Evolutionary conservation across 768 basidiomycete genomes (phyloP).

Genomic region (Infundibulicybe gibba): DNA sequence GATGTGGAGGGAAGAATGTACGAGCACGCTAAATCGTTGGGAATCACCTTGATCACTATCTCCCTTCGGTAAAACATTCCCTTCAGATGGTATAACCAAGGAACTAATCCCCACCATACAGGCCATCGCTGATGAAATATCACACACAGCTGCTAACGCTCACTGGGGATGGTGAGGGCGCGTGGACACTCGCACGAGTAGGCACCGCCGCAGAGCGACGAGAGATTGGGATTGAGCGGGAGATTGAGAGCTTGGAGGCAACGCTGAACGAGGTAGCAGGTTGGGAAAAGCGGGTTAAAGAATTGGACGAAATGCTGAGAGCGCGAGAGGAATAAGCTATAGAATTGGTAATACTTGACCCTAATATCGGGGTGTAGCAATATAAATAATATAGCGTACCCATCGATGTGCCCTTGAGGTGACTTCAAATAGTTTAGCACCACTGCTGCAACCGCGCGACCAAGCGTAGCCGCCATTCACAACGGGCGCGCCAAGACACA

Average conservation of each 20-base stretch:
- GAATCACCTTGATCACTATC: constrained; percentile 91
- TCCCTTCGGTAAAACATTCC: constrained; percentile 59
- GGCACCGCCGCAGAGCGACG: constrained; percentile 66
- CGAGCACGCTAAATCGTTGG: constrained; percentile 83
- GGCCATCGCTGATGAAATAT: constrained; percentile 85
- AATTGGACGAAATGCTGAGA: constrained; percentile 55
- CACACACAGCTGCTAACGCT: constrained; percentile 85
- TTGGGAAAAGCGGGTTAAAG: constrained; percentile 71
- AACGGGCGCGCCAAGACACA: too few species aligned
- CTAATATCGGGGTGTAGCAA: too few species aligned
- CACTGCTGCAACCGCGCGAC: too few species aligned
- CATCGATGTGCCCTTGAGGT: too few species aligned
- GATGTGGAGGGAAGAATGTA: constrained; percentile 98
- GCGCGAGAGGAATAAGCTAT: constrained; percentile 25
- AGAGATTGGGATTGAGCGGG: constrained; percentile 63
- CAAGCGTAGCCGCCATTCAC: too few species aligned
- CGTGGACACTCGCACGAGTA: constrained; percentile 69
- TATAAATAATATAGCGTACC: too few species aligned
- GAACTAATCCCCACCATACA: constrained; percentile 17
- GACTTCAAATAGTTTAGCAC: too few species aligned
- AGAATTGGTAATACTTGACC: too few species aligned
- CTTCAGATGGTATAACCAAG: not conserved
- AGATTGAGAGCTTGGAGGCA: constrained; percentile 64
- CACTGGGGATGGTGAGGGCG: constrained; percentile 63
- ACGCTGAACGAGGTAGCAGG: constrained; percentile 65